Conservation (phyloP, 805 yeast genomes). For the Sugiyamaella americana region DNA sequence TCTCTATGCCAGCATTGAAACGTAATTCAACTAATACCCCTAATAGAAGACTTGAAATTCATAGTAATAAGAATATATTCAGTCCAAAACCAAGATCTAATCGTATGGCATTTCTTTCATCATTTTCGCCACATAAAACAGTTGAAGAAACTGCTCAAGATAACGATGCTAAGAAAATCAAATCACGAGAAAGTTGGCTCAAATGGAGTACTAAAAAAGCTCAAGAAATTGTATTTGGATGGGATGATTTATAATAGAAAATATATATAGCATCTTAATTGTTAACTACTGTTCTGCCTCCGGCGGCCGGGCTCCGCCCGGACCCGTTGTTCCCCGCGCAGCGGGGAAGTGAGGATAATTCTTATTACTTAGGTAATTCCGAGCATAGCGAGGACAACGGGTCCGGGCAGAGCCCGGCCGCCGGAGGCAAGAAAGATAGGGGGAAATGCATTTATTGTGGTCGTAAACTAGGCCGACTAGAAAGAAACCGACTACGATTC, state of each 20-base stretch:
- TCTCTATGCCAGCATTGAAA: constrained; percentile 18
- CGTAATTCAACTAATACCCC: constrained; percentile 8
- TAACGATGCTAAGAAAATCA: neutral
- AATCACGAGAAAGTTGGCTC: constrained; percentile 26
- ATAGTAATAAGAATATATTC: constrained; percentile 25
- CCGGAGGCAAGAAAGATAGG: no score
- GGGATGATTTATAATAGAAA: constrained; percentile 43
- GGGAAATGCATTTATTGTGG: neutral
- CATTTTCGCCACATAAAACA: neutral
- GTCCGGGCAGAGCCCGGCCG: no score
- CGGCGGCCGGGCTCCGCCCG: no score
- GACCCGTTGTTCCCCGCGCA: no score
- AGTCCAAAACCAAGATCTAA: constrained; percentile 17
- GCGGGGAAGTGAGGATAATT: no score
- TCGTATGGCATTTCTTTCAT: constrained; percentile 1
- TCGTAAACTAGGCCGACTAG: neutral
- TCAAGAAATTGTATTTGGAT: constrained; percentile 48
- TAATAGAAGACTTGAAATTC: constrained; percentile 14
- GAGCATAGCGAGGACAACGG: no score
- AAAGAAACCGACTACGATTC: neutral
- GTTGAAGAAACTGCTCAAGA: neutral
- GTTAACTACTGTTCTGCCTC: no score
- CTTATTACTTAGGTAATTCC: no score
- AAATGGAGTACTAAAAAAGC: constrained; percentile 31
- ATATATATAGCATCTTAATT: no score